Conservation (phyloP, 352 stramenopile genomes). For the Globisporangium carolinianum region DNA sequence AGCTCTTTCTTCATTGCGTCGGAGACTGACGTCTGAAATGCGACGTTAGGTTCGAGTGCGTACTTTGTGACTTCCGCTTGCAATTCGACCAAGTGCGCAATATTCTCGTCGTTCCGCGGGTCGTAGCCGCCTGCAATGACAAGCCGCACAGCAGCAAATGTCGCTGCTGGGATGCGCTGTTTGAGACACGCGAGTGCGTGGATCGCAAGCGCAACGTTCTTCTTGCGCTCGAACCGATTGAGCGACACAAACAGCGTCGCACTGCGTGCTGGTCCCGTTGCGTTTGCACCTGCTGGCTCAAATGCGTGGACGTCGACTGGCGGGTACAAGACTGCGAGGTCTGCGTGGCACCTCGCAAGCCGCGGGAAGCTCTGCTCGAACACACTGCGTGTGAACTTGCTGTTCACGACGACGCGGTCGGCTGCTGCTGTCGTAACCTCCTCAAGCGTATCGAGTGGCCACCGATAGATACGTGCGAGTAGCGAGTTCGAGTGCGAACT, state of each 20-base stretch:
- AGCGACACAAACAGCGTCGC: constrained; percentile 90
- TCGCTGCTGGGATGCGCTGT: constrained; percentile 21
- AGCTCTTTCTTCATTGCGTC: constrained; percentile 85
- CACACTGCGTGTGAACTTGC: constrained; percentile 90
- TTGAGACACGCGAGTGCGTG: constrained; percentile 66
- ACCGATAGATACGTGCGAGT: constrained; percentile 88
- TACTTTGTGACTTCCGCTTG: constrained; percentile 58
- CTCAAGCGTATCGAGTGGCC: constrained; percentile 90
- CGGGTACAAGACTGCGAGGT: constrained; percentile 91
- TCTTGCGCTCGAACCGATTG: constrained; percentile 99
- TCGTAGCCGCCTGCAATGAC: constrained; percentile 96
- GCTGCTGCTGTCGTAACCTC: constrained; percentile 88
- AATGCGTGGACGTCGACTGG: constrained; percentile 86
- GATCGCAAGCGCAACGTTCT: constrained; percentile 91
- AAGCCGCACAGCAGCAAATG: constrained; percentile 66
- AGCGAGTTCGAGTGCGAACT: constrained; percentile 44
- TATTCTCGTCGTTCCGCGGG: constrained; percentile 93
- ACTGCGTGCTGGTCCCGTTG: constrained; percentile 25
- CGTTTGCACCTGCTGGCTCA: constrained; percentile 16
- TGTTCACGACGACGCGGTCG: constrained; percentile 96
- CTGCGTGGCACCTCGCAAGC: constrained; percentile 16
- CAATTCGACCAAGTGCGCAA: constrained; percentile 91
- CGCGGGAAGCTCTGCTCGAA: constrained; percentile 88
- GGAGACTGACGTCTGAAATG: constrained; percentile 87
- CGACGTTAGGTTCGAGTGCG: constrained; percentile 53